These are phyloP conservation scores for Xerophyta viscosa DNA, from an alignment of 106 monocot species.

Conservation along the genomic window DNA sequence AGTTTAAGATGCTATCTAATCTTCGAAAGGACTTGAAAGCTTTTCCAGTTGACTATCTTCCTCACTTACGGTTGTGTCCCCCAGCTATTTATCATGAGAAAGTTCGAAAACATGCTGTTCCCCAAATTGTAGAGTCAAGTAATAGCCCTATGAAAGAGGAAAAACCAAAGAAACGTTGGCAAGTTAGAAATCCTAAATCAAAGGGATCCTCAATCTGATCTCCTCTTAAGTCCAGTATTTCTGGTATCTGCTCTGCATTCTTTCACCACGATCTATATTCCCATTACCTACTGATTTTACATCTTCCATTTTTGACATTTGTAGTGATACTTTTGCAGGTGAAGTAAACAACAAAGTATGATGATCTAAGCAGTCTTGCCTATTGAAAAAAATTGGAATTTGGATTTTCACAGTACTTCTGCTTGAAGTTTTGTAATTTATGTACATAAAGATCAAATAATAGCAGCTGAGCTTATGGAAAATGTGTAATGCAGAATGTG, in stretches of 20 bases:
- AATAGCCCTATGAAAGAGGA: conserved; percentile 26
- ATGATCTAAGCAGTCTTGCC: no score
- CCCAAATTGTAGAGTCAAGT: conserved; percentile 26
- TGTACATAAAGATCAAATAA: not conserved
- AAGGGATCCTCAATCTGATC: conserved; percentile 37
- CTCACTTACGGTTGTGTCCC: conserved; percentile 72
- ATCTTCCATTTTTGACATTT: not conserved
- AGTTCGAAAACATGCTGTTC: conserved; percentile 33
- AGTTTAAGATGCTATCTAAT: conserved; percentile 85
- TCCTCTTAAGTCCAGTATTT: conserved; percentile 46
- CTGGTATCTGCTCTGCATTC: conserved; percentile 29
- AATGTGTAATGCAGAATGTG: no score
- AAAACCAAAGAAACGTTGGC: conserved; percentile 40
- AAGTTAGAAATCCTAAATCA: conserved; percentile 39
- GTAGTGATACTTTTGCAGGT: conserved; percentile 23
- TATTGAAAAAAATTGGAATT: no score
- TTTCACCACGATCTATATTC: not conserved
- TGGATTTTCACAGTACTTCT: not conserved
- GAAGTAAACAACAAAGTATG: conserved; percentile 28
- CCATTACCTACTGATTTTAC: not conserved
- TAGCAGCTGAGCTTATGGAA: no score
- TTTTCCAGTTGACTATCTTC: conserved; percentile 45
- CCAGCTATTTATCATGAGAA: conserved; percentile 93
- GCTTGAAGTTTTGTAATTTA: not conserved
- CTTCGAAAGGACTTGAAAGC: conserved; percentile 53